These are phyloP conservation scores for Pholiota molesta DNA, from an alignment of 768 basidiomycete species.

Conservation along the genomic window DNA sequence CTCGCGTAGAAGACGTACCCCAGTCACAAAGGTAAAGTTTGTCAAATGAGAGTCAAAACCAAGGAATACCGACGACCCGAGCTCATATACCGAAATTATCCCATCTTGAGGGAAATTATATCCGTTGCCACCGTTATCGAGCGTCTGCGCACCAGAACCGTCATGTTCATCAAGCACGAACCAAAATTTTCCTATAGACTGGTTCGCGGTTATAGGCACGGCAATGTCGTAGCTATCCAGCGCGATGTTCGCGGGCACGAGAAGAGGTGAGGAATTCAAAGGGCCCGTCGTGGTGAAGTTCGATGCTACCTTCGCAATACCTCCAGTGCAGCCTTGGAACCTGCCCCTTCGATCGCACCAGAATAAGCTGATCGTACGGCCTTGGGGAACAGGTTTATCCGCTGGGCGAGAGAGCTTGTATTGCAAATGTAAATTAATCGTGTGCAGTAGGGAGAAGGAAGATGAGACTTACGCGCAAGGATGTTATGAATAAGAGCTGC, in stretches of 20 bases:
- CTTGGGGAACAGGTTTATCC: not conserved
- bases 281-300: not conserved
- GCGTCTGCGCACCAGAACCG: not conserved
- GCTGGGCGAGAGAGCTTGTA: not conserved
- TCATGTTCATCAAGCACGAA: not conserved
- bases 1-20: not conserved
- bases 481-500: conserved; percentile 33
- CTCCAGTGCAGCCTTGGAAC: not conserved
- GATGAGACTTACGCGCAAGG: conserved; percentile 31
- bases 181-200: not conserved
- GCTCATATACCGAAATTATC: not conserved
- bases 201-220: not conserved
- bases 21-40: not conserved
- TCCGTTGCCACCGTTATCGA: not conserved
- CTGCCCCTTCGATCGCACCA: not conserved
- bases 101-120: not conserved
- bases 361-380: not conserved
- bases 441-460: not conserved
- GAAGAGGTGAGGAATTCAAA: not conserved
- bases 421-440: no score
- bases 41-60: not conserved
- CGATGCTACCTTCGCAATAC: not conserved
- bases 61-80: not conserved
- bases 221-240: not conserved
- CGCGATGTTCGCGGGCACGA: not conserved